phyloP scores from a whole-genome alignment of 108 stramenopile genomes.

The Chaetoceros tenuissimus region DNA sequence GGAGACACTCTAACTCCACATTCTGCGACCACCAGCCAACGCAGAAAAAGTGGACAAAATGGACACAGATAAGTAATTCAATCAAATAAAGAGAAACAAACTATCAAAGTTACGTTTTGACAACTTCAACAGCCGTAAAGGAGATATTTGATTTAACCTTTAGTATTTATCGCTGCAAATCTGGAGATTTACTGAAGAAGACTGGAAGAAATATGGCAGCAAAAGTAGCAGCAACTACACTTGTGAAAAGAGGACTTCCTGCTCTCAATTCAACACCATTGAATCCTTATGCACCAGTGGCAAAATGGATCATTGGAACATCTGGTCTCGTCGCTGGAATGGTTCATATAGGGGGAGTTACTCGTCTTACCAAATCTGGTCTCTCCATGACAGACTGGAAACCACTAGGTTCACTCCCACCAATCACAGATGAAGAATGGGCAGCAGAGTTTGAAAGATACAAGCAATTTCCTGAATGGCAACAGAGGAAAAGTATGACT shows the following conservation, averaged over 20 bases:
- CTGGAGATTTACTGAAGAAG: too few relatives aligned
- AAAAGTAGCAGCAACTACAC: background rate
- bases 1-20: too few relatives aligned
- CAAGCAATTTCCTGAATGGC: conserved; percentile 95
- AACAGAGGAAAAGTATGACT: conserved; percentile 89
- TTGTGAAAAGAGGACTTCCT: conserved; percentile 51
- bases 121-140: too few relatives aligned
- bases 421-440: conserved; percentile 84
- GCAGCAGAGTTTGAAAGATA: conserved; percentile 90
- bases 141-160: too few relatives aligned
- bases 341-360: conserved; percentile 97
- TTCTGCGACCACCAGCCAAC: too few relatives aligned
- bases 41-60: too few relatives aligned
- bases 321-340: conserved; percentile 88
- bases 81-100: too few relatives aligned
- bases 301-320: conserved; percentile 87
- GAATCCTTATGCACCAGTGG: conserved; percentile 76
- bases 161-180: too few relatives aligned
- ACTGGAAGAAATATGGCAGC: too few relatives aligned
- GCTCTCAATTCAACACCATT: conserved; percentile 31
- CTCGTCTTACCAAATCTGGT: conserved; percentile 93
- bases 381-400: conserved; percentile 98
- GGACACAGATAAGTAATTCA: too few relatives aligned
- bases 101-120: too few relatives aligned
- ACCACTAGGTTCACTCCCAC: conserved; percentile 79